Evolutionary conservation across 306 rosid genomes (phyloP).

Genomic region (Senna tora): DNA sequence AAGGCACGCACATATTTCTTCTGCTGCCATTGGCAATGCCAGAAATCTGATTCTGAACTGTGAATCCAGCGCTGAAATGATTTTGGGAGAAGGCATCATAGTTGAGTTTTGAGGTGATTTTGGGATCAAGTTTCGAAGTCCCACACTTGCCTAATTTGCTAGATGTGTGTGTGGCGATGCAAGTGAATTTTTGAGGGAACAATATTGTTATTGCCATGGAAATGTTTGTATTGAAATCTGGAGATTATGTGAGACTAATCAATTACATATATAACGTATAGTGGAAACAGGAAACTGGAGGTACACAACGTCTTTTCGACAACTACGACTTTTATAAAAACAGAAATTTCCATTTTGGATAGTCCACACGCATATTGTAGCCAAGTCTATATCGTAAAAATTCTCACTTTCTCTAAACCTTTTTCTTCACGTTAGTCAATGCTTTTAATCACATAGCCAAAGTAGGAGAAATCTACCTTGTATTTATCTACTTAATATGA

Average conservation of each 20-base stretch:
- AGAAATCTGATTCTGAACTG: slow-evolving; percentile 19
- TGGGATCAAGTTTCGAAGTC: slow-evolving; percentile 32
- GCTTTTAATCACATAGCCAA: not conserved
- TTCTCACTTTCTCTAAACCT: not conserved
- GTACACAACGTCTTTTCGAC: not conserved
- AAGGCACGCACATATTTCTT: slow-evolving; percentile 41
- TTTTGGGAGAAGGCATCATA: slow-evolving; percentile 3
- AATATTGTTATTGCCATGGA: not conserved
- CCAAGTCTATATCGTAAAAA: not conserved
- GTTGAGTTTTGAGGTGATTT: slow-evolving; percentile 33
- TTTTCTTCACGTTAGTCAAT: not conserved
- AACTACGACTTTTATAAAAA: not conserved
- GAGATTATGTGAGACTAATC: not conserved
- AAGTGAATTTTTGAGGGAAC: not conserved
- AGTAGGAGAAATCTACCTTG: not conserved
- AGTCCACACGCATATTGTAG: not conserved
- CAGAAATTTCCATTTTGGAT: not conserved
- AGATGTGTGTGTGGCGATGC: not conserved
- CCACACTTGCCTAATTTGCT: not conserved
- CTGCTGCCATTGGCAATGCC: slow-evolving; percentile 6
- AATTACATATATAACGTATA: not conserved
- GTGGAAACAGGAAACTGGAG: not conserved
- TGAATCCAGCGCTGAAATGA: not conserved
- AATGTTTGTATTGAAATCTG: not conserved
- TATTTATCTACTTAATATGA: not conserved